Percentiles rank a stretch among this genome's conserved stretches.
These are phyloP conservation scores for Geosmithia morbida DNA, from an alignment of 2,329 filamentous ascomycete species.

Conservation along the genomic window DNA sequence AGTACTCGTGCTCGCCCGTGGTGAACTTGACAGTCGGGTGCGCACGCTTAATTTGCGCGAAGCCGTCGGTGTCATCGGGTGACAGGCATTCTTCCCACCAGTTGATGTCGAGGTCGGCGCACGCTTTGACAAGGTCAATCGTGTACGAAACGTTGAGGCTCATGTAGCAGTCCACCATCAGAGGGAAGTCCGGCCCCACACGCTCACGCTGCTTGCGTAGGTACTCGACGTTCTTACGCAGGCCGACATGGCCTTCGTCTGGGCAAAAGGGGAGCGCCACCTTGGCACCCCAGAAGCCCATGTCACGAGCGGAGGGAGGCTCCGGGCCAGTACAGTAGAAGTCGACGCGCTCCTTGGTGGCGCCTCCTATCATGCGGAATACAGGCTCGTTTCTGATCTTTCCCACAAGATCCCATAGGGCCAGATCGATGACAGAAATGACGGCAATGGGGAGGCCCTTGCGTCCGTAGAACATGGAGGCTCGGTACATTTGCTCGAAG, in stretches of 20 bases:
- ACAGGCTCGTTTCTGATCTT: slow-evolving; percentile 88
- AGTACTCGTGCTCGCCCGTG: slow-evolving; percentile 92
- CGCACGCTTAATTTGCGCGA: slow-evolving; percentile 76
- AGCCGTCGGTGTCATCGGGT: slow-evolving; percentile 85
- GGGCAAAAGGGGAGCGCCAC: slow-evolving; percentile 82
- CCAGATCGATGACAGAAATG: slow-evolving; percentile 88
- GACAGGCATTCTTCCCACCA: slow-evolving; percentile 96
- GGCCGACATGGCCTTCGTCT: slow-evolving; percentile 67
- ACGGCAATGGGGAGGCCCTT: slow-evolving; percentile 83
- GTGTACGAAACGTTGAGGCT: slow-evolving; percentile 85
- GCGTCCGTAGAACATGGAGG: slow-evolving; percentile 90
- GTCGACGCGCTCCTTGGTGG: slow-evolving; percentile 67
- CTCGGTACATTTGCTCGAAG: slow-evolving; percentile 94
- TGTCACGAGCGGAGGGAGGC: slow-evolving; percentile 61
- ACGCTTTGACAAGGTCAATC: slow-evolving; percentile 76
- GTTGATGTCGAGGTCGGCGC: slow-evolving; percentile 74
- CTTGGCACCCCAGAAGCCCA: slow-evolving; percentile 87
- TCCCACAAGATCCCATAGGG: slow-evolving; percentile 82
- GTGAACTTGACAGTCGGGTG: slow-evolving; percentile 89
- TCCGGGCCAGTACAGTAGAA: slow-evolving; percentile 95
- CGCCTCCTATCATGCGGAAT: slow-evolving; percentile 85
- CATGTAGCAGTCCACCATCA: slow-evolving; percentile 98
- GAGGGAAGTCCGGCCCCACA: slow-evolving; percentile 78
- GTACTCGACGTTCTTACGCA: slow-evolving; percentile 84
- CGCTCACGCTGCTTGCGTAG: slow-evolving; percentile 70